Evolutionary conservation across 345 rosid genomes (phyloP), one percentile per base, ranked within the genome.

Genomic region (Mercurialis annua): DNA sequence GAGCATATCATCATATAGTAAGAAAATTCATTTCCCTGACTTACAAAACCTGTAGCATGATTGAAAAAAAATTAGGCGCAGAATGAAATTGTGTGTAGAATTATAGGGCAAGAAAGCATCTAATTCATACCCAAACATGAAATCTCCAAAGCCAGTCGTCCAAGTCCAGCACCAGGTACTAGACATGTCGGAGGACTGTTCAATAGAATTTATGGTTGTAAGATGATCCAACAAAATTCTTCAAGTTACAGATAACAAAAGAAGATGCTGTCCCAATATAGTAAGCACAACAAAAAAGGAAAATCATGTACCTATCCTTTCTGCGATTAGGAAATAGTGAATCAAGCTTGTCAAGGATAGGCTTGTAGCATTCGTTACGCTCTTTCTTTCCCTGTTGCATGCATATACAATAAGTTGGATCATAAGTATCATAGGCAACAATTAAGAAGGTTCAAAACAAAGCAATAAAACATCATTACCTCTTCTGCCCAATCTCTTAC

Each of bases 1-100:
- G 99, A 94, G 86, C 97, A 94, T 72, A 94, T 94, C 98, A 94
- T 94, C 98, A 94, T 94, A 83, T 91, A 94, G 84, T 94, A 94
- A 8, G 99, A 94, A 83, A 94, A 91, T 73, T 94, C 99, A 73
- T 94, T 94, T 78, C 99, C 98, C 78, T 94, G 99, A 85, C 99
- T 83, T 43, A 87, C 78, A 70, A 94, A 94, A 84, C 99, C 99
- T 94, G 95, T 65, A 60, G 63, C 61, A 71, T 44, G 43, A 70
- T 10, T 80, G 10, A 68, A 66, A 21, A 68, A 33, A 65, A 51
- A 24, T 62, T 55, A 75, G 20, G 69, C 26, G 6, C 49, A 12
- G 33, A 29, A 52, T 17, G 21, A 42, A 70, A 58, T 54, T 16
- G 62, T 18, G 17, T 29, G 40, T 20, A 64, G 30, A 68, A n/a